Evolutionary conservation across 2,329 filamentous ascomycete genomes (phyloP), one percentile per base, ranked within the genome.

Genomic region (Trematosphaeria pertusa): DNA sequence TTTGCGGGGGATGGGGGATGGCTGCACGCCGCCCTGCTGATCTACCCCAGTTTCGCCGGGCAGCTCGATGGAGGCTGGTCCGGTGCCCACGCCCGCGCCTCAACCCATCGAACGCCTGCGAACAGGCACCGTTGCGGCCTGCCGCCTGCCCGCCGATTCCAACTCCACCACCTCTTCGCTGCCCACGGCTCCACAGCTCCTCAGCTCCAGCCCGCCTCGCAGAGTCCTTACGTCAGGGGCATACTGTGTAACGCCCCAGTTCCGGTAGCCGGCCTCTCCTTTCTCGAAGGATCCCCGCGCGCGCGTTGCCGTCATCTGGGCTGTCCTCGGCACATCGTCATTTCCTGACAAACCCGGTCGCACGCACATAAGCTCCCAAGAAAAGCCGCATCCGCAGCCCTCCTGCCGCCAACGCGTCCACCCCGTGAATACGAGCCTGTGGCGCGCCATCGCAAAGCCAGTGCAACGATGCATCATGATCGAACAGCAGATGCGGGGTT

Each of bases 311-410:
- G 20, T 21, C 35, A 32, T 40, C 9, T 31, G n/a, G 15, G 11
- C 20, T 37, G 11, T 40, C 18, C 3, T 20, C 22, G 52, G 56
- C 48, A 51, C 57, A 66, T 64, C 61, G 52, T 68, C 64, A 65
- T 69, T 48, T 61, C 46, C 50, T 51, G 44, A 38, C 26, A 6
- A 33, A 15, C 11, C 43, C 51, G 7, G 11, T 15, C 28, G 50
- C 50, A 57, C 62, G 52, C 39, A 62, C 52, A 57, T 61, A 67
- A 68, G 60, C 64, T 61, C 54, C 58, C 43, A 31, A 19, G 30
- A 42, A 35, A 53, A 64, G 65, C 64, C 61, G 51, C 58, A 52
- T 44, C 60, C 59, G 60, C 59, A 52, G 61, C 61, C 56, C 49
- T 24, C 35, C 34, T 38, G 33, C 31, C 32, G 32, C 39, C 31